Evolutionary conservation across 1,284 basidiomycete genomes (phyloP), one percentile per base, ranked within the genome.

Genomic region (Neolentinus lepideus): DNA sequence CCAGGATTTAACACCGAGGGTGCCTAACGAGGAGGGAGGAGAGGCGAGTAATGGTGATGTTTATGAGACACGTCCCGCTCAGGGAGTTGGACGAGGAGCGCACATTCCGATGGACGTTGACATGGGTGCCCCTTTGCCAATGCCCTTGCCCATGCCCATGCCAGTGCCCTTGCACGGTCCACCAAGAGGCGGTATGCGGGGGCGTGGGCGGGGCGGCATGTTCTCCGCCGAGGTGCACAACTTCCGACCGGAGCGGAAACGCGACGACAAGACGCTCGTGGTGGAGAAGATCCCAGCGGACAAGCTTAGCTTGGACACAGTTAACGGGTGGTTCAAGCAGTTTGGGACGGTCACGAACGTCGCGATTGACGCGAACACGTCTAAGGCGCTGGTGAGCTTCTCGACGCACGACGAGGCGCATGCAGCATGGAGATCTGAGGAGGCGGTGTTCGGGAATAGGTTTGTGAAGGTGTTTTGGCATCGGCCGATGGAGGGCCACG

Each of bases 381-480:
- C 77, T 38, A 90, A 92, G 64, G 94, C 95, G 0, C 73, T 97
- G 46, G 89, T 98, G 61, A 92, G 87, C 61, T 98, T 96, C 69
- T 79, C 84, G 19, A 82, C 79, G n/a, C 92, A 94, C 64, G 81
- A 81, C 22, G 90, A 95, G 66, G 95, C 95, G 0, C 85, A 88
- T 63, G 78, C 83, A 22, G 95, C 95, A 0, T 94, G 95, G 89
- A 91, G 90, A 68, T 87, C 85, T 25, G 92, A 96, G 66, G 93
- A 96, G 58, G 93, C 94, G 16, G 88, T 98, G 25, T 97, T 98
- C 66, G 86, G 85, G 16, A 95, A 94, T 63, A 84, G 95, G 43
- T 98, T 98, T 67, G 94, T 98, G 62, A 97, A 96, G 69, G 79
- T 95, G 43, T 90, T 94, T 63, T 95, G 93, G 93, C 93, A 95